phyloP scores from a whole-genome alignment of 75 land plant species.

The Sequoia sempervirens region DNA sequence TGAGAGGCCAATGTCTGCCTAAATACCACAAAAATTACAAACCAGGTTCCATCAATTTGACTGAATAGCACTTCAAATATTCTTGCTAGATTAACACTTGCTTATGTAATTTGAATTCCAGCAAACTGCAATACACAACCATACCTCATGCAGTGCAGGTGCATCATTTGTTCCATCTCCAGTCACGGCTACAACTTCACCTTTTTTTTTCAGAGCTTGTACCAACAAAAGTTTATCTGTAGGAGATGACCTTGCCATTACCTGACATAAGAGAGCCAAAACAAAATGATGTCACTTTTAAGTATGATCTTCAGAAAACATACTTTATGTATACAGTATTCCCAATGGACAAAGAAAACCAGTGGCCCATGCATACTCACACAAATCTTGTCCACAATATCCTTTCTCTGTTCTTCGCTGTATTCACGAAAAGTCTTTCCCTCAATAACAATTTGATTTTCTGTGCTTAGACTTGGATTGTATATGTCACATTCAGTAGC shows the following conservation, averaged over 20 bases:
- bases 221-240: conserved; percentile 89
- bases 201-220: conserved; percentile 69
- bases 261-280: conserved; percentile 32
- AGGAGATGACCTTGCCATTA: conserved; percentile 99
- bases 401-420: conserved; percentile 39
- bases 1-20: conserved; percentile 97
- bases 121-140: not conserved
- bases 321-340: not conserved
- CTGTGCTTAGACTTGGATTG: conserved; percentile 21
- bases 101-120: not conserved
- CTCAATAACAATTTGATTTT: conserved; percentile 54
- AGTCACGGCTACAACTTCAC: conserved; percentile 95
- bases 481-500: conserved; percentile 93
- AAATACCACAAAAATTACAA: conserved; percentile 10
- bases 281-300: not conserved
- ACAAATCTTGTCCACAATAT: conserved; percentile 47
- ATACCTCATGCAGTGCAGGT: conserved; percentile 94
- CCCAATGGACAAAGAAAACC: not conserved
- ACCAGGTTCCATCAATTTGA: conserved; percentile 8
- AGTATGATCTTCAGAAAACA: not conserved
- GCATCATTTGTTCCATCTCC: conserved; percentile 99
- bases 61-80: not conserved
- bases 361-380: conserved; percentile 7
- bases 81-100: not conserved
- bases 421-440: conserved; percentile 69